phyloP scores from a whole-genome alignment of 331 rosid species.

The Rhamnella rubrinervis region DNA sequence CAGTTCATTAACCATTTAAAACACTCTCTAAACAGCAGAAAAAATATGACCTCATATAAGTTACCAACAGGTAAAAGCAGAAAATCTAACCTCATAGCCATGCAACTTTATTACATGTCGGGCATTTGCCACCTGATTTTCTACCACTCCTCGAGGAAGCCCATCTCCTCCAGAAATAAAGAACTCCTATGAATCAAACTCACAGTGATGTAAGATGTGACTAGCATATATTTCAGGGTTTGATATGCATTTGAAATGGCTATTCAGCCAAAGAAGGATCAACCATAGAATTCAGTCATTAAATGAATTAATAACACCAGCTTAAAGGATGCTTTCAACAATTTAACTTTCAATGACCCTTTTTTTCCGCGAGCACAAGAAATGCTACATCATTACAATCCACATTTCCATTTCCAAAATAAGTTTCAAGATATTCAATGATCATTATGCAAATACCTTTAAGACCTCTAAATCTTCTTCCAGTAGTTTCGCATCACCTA shows the following conservation, averaged over 20 bases:
- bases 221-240: not conserved
- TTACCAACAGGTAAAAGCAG: not conserved
- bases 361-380: not conserved
- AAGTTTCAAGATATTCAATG: slow-evolving; percentile 12
- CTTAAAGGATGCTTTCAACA: not conserved
- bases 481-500: slow-evolving; percentile 69
- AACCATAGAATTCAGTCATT: not conserved
- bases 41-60: no score
- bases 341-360: not conserved
- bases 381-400: not conserved
- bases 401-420: not conserved
- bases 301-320: not conserved
- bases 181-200: slow-evolving; percentile 60
- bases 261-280: not conserved
- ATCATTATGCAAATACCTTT: slow-evolving; percentile 52
- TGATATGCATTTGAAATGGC: not conserved
- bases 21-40: no score
- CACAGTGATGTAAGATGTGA: not conserved
- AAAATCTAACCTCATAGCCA: slow-evolving; percentile 70
- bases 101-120: slow-evolving; percentile 77
- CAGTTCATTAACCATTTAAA: not conserved
- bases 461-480: slow-evolving; percentile 92
- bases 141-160: slow-evolving; percentile 96
- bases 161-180: slow-evolving; percentile 99
- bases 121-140: slow-evolving; percentile 87